phyloP scores from a whole-genome alignment of 2,329 filamentous ascomycete genomes.

The Cladophialophora chaetospira region DNA sequence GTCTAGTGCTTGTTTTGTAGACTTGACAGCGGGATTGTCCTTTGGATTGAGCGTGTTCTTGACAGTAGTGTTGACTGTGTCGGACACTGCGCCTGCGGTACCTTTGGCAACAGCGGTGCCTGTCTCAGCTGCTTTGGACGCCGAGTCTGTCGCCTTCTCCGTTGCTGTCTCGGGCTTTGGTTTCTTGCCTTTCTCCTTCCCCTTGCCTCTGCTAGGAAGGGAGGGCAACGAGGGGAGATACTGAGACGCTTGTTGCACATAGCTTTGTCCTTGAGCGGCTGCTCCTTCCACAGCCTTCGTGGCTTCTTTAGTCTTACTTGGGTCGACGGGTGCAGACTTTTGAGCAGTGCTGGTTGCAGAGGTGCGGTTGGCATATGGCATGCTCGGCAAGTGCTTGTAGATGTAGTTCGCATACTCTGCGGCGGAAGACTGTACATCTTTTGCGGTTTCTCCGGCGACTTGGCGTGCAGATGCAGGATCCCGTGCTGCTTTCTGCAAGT shows the following conservation, averaged over 20 bases:
- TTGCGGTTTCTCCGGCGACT: conserved; percentile 19
- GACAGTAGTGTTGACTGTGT: conserved; percentile 25
- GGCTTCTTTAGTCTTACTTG: conserved; percentile 16
- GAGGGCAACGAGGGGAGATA: conserved; percentile 30
- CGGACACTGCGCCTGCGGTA: conserved; percentile 25
- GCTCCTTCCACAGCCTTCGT: conserved; percentile 10
- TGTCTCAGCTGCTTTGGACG: conserved; percentile 19
- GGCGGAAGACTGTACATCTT: conserved; percentile 22
- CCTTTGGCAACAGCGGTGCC: conserved; percentile 21
- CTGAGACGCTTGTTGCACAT: conserved; percentile 28
- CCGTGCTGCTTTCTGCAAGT: conserved; percentile 20
- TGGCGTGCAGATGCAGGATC: conserved; percentile 20
- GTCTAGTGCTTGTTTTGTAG: conserved; percentile 18
- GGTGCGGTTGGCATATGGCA: conserved; percentile 25
- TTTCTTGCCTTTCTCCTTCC: conserved; percentile 33
- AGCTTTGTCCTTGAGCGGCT: conserved; percentile 22
- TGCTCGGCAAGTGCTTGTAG: conserved; percentile 29
- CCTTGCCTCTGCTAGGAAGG: conserved; percentile 26
- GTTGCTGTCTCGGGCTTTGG: conserved; percentile 26
- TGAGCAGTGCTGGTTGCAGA: conserved; percentile 11
- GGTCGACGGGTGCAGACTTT: conserved; percentile 10
- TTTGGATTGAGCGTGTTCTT: conserved; percentile 27
- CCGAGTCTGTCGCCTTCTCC: conserved; percentile 15
- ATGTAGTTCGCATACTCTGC: conserved; percentile 23
- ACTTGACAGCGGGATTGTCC: conserved; percentile 30